Conservation (phyloP, 768 basidiomycete genomes). For the Calocybe indica region DNA sequence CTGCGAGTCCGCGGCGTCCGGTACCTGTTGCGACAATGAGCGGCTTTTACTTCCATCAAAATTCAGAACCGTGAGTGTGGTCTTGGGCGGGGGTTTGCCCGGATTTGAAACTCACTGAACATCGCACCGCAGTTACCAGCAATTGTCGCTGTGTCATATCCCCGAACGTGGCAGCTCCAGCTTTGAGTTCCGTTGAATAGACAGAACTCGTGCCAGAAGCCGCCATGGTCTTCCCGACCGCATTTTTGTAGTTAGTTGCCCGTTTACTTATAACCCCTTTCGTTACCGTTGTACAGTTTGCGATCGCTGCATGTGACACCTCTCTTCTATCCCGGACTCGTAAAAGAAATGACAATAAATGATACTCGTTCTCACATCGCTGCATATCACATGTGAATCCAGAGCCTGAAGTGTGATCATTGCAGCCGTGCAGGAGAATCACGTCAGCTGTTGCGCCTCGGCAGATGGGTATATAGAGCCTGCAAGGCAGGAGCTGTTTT, state of each 20-base stretch:
- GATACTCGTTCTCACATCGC: too few species aligned
- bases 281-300: neutral
- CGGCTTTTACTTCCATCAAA: slow-evolving; percentile 91
- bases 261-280: neutral
- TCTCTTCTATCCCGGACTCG: too few species aligned
- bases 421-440: too few species aligned
- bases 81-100: too few species aligned
- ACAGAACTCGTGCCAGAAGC: slow-evolving; percentile 10
- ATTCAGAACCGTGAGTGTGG: slow-evolving; percentile 78
- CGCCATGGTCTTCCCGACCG: slow-evolving; percentile 7
- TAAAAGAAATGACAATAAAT: too few species aligned
- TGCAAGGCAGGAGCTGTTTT: too few species aligned
- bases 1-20: slow-evolving; percentile 38
- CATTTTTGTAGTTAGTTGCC: neutral
- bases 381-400: too few species aligned
- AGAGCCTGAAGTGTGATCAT: too few species aligned
- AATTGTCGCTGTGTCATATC: slow-evolving; percentile 76
- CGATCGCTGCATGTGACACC: neutral
- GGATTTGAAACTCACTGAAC: slow-evolving; percentile 2
- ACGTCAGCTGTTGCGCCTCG: too few species aligned
- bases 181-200: slow-evolving; percentile 78
- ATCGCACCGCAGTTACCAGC: slow-evolving; percentile 65
- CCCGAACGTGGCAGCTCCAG: slow-evolving; percentile 67
- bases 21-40: slow-evolving; percentile 70
- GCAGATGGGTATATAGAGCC: too few species aligned